Conservation (phyloP, 176 grass and related monocot genomes). For the Cymbopogon citratus region DNA sequence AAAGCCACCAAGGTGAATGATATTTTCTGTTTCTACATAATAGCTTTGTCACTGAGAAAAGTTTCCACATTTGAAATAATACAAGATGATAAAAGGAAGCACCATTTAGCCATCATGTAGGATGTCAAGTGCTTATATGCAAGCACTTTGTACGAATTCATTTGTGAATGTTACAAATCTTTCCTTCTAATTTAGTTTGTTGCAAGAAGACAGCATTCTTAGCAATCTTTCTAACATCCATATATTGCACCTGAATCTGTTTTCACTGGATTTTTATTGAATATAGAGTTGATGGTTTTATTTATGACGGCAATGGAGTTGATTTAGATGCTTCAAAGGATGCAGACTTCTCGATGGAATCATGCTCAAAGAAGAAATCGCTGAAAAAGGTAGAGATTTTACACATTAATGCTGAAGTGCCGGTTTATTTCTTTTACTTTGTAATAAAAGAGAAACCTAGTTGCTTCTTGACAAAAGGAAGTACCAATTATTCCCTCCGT, state of each 20-base stretch:
- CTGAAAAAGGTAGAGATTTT: conserved; percentile 32
- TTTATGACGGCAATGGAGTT: conserved; percentile 28
- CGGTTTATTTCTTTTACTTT: not conserved
- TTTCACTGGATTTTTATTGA: conserved; percentile 9
- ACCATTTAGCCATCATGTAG: conserved; percentile 8
- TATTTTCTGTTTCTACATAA: not conserved
- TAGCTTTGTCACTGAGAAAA: not conserved
- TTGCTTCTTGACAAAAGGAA: conserved; percentile 9
- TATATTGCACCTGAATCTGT: not conserved
- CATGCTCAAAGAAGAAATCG: conserved; percentile 9
- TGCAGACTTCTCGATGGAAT: conserved; percentile 18
- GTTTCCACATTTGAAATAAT: conserved; percentile 14
- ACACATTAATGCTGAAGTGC: conserved; percentile 13
- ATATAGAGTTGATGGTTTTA: conserved; percentile 28
- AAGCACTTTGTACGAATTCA: not conserved
- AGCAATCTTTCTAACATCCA: not conserved
- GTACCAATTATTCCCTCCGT: not conserved
- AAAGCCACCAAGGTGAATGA: conserved; percentile 36
- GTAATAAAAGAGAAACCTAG: not conserved
- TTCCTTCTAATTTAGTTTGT: conserved; percentile 1
- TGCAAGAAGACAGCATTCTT: not conserved
- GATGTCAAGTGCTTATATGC: not conserved
- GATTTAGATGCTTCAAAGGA: conserved; percentile 15
- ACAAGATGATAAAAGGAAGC: conserved; percentile 10
- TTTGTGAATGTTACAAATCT: not conserved